Evolutionary conservation across 306 rosid species (phyloP).

Genomic region (Pyrus pyrifolia): DNA sequence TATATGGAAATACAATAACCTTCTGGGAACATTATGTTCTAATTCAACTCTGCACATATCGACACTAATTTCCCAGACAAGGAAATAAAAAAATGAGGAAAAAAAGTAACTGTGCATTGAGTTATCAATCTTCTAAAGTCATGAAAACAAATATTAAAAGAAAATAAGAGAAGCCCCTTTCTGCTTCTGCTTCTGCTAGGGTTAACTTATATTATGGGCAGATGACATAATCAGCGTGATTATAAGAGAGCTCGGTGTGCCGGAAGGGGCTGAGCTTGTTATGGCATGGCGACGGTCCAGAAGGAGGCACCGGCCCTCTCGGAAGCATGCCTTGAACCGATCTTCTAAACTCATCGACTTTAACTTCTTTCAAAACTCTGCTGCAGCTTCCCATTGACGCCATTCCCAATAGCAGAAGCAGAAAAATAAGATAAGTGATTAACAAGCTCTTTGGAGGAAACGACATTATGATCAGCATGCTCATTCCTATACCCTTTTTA

Average conservation of each 20-base stretch:
- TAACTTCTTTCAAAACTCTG: slow-evolving; percentile 17
- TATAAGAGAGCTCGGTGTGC: slow-evolving; percentile 13
- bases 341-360: slow-evolving; percentile 15
- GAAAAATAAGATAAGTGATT: neutral
- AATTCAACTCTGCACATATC: neutral
- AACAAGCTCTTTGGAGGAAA: neutral
- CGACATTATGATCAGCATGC: neutral
- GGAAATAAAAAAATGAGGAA: neutral
- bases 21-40: neutral
- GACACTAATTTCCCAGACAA: neutral
- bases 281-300: slow-evolving; percentile 71
- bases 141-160: neutral
- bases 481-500: neutral
- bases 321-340: slow-evolving; percentile 33
- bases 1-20: neutral
- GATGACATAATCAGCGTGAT: slow-evolving; percentile 21
- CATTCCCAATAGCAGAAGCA: slow-evolving; percentile 20
- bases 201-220: slow-evolving; percentile 37
- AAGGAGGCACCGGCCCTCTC: slow-evolving; percentile 67
- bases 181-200: neutral
- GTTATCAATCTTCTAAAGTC: neutral
- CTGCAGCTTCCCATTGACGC: slow-evolving; percentile 29
- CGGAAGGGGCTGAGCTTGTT: slow-evolving; percentile 39
- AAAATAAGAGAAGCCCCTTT: neutral
- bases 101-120: neutral